Conservation (phyloP, 1,284 basidiomycete genomes). For the Porphyrellus sp. region DNA sequence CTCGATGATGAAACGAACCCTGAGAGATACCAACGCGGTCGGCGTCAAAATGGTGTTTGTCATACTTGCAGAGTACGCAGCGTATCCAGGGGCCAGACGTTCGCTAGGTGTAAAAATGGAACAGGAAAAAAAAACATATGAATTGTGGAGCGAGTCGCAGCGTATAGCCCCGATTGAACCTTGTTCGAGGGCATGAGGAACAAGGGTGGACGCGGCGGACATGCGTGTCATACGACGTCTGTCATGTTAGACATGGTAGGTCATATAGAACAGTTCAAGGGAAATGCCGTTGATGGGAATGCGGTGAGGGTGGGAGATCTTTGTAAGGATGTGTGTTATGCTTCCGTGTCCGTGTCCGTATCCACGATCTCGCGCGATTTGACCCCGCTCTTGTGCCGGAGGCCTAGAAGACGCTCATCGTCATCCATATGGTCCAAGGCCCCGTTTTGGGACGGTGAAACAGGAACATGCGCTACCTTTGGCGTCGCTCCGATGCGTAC, state of each 20-base stretch:
- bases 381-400: background rate
- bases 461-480: constrained; percentile 2
- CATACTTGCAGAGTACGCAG: background rate
- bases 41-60: background rate
- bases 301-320: constrained; percentile 3
- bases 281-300: constrained; percentile 2
- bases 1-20: background rate
- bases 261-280: background rate
- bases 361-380: constrained; percentile 7
- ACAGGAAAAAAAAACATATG: background rate
- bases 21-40: background rate
- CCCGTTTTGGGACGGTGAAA: background rate
- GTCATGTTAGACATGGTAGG: constrained; percentile 5
- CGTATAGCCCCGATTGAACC: background rate
- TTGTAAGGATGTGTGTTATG: background rate
- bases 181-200: background rate
- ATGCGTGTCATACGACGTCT: background rate
- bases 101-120: background rate
- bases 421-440: no score
- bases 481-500: constrained; percentile 11
- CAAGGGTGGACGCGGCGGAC: background rate
- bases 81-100: background rate
- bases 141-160: background rate
- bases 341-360: constrained; percentile 12
- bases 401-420: background rate